These are phyloP conservation scores for Clitopilus passeckerianus DNA, from an alignment of 768 basidiomycete genomes.

Conservation along the genomic window DNA sequence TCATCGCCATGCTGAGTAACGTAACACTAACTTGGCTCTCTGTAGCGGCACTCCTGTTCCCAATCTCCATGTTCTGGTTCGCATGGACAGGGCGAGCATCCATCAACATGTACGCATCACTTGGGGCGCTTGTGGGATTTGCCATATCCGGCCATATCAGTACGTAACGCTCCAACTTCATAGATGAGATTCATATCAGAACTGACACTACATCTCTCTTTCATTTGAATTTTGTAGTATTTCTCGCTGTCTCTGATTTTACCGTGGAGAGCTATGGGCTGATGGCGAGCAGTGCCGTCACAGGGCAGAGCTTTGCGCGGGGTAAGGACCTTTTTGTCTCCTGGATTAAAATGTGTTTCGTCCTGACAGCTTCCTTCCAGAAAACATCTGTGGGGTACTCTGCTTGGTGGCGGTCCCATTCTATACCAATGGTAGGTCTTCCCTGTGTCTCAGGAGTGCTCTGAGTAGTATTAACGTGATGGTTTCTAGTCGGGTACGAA, in stretches of 20 bases:
- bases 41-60: conserved; percentile 15
- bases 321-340: conserved; percentile 1
- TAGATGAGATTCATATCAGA: not conserved
- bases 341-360: not conserved
- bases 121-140: conserved; percentile 13
- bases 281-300: conserved; percentile 17
- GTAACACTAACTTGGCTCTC: not conserved
- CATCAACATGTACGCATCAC: conserved; percentile 13
- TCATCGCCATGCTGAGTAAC: not conserved
- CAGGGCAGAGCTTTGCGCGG: conserved; percentile 17
- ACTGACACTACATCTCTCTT: not conserved
- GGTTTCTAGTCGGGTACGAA: conserved; percentile 11
- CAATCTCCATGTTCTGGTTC: conserved; percentile 18
- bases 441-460: not conserved
- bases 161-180: not conserved
- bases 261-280: conserved; percentile 17
- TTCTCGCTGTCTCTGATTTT: conserved; percentile 16
- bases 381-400: conserved; percentile 14
- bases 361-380: not conserved
- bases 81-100: conserved; percentile 15
- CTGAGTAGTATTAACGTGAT: not conserved
- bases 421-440: conserved; percentile 11
- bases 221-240: conserved; percentile 5
- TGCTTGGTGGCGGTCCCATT: conserved; percentile 12
- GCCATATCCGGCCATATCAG: conserved; percentile 17